phyloP scores from a whole-genome alignment of 2,329 filamentous ascomycete species.

The Whalleya microplaca region DNA sequence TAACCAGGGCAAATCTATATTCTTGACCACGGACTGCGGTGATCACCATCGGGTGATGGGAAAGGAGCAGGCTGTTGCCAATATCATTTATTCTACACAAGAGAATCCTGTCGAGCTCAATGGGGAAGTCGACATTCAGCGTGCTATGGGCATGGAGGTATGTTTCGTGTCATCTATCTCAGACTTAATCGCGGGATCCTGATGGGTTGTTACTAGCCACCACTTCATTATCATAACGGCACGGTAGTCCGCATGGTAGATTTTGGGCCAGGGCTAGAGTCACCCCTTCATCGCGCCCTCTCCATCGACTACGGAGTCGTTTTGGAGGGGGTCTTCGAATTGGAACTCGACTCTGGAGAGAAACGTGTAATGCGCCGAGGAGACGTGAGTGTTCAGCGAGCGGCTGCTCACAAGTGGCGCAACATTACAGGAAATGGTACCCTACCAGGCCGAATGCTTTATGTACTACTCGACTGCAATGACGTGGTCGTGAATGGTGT shows the following conservation, averaged over 20 bases:
- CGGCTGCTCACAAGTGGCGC: constrained; percentile 10
- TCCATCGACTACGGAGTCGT: constrained; percentile 25
- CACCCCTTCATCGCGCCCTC: constrained; percentile 18
- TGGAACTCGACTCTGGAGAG: constrained; percentile 27
- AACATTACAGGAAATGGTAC: constrained; percentile 14
- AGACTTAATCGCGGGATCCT: neutral
- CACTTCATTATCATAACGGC: constrained; percentile 7
- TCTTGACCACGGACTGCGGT: constrained; percentile 32
- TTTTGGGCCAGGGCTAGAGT: constrained; percentile 16
- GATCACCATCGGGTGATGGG: constrained; percentile 34
- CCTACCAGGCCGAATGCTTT: constrained; percentile 11
- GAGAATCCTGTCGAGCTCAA: constrained; percentile 30
- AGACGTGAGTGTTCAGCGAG: constrained; percentile 19
- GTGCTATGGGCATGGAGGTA: constrained; percentile 17
- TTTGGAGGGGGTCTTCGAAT: constrained; percentile 22
- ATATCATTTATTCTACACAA: constrained; percentile 36
- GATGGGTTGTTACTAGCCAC: neutral
- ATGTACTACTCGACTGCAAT: constrained; percentile 3
- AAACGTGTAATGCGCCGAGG: constrained; percentile 21
- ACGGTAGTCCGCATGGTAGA: constrained; percentile 26
- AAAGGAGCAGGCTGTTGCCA: constrained; percentile 31
- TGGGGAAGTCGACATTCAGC: constrained; percentile 26
- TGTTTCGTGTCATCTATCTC: neutral
- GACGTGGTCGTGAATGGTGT: neutral
- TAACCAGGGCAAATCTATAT: constrained; percentile 28